Conservation (phyloP, 441 rosid species). For the Biscutella laevigata region DNA sequence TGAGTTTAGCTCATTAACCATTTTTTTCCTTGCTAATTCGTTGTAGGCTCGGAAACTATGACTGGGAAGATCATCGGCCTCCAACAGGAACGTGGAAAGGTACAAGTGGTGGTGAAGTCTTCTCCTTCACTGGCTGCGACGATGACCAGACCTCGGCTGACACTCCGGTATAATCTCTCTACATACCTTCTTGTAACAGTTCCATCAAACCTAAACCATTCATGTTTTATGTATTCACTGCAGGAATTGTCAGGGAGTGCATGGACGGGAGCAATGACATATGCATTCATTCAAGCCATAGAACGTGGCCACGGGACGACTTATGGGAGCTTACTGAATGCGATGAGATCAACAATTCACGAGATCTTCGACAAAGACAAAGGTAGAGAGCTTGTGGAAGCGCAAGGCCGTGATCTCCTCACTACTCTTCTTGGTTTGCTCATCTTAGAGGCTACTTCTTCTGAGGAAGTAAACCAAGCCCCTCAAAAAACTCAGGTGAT, state of each 20-base stretch:
- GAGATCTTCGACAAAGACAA: constrained; percentile 24
- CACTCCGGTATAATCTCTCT: constrained; percentile 37
- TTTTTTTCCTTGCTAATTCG: not conserved
- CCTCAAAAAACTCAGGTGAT: constrained; percentile 21
- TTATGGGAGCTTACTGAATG: constrained; percentile 40
- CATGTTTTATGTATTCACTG: too few species aligned
- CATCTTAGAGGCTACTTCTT: constrained; percentile 19
- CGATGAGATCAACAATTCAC: constrained; percentile 48
- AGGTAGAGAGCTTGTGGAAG: constrained; percentile 25
- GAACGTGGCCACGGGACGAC: constrained; percentile 47
- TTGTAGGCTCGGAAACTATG: constrained; percentile 36
- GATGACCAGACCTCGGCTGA: constrained; percentile 60
- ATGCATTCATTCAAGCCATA: constrained; percentile 53
- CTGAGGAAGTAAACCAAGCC: constrained; percentile 8
- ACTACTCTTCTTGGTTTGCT: constrained; percentile 34
- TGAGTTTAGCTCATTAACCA: not conserved
- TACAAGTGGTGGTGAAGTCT: constrained; percentile 59
- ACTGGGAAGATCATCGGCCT: constrained; percentile 63
- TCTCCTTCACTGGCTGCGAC: constrained; percentile 61
- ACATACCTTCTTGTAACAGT: not conserved
- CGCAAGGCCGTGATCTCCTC: constrained; percentile 28
- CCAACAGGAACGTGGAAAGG: constrained; percentile 58
- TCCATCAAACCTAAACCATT: not conserved
- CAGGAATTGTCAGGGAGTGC: constrained; percentile 50
- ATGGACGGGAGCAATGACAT: constrained; percentile 70